Evolutionary conservation across 139 green algal genomes (phyloP), one percentile per base, ranked within the genome.

Genomic region (Coelastrella sp.): DNA sequence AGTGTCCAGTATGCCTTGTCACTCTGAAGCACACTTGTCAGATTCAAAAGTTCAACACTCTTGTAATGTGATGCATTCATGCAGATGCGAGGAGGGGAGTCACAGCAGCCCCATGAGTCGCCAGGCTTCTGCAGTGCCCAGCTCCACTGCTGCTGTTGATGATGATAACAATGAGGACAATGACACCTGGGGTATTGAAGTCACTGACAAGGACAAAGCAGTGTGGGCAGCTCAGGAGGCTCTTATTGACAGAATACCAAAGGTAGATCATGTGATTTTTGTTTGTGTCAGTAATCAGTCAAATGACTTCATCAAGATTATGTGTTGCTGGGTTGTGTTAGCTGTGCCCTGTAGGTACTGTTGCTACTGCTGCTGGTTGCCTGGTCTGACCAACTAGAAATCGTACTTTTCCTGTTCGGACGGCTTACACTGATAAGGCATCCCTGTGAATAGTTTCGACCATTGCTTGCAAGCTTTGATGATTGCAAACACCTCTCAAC

Each of bases 141-240:
- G 19, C 17, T 32, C 19, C 53, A 27, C 81, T 40, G 48, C 67
- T 32, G 69, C 81, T 66, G 67, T 25, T 62, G 68, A 25, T 11
- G 67, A 6, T n/a, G 50, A 17, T 1, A 0, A 60, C 13, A 45
- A 21, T 2, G 30, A 27, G 21, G 69, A 62, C 7, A n/a, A 35
- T 25, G 73, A 79, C 25, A 34, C 34, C 32, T 64, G 64, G 68
- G 69, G 68, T 2, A 38, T 53, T 43, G 86, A 51, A 8, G 45
- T 73, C 37, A 68, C 37, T 4, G 57, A 86, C 7, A 45, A 77
- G n/a, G 87, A 88, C 35, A 45, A 43, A 19, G 60, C n/a, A 23
- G 59, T 88, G 43, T 90, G 82, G 82, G 85, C 83, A 40, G 89
- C 74, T 2, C 86, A 90, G 38, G 89, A 92, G 15, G 89, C 83